phyloP scores from a whole-genome alignment of 169 alveolate genomes.

The Plasmodium malariae region DNA sequence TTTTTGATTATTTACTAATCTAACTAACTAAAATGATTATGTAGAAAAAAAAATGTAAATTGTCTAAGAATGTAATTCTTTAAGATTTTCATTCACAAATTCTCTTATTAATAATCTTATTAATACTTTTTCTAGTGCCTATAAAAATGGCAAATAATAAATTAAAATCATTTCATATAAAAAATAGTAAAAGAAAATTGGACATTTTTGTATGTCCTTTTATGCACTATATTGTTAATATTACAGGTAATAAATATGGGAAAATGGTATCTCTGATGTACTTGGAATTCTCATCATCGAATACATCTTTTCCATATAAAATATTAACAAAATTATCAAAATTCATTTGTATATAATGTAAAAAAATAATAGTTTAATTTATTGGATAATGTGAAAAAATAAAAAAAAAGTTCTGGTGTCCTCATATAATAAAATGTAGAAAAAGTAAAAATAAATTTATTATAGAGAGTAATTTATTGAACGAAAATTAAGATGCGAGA shows the following conservation, averaged over 20 bases:
- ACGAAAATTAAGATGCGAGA: constrained; percentile 2
- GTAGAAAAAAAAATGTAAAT: not conserved
- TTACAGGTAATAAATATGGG: constrained; percentile 71
- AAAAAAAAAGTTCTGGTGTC: not conserved
- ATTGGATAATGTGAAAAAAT: not conserved
- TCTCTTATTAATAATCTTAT: not conserved
- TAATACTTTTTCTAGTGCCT: constrained; percentile 72
- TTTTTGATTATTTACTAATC: constrained; percentile 58
- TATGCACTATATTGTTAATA: constrained; percentile 5
- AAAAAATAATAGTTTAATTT: constrained; percentile 20
- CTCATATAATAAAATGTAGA: constrained; percentile 3
- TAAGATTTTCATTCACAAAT: constrained; percentile 1
- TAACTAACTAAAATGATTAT: constrained; percentile 44
- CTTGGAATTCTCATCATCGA: constrained; percentile 66
- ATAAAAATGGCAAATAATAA: constrained; percentile 26
- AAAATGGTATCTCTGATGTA: constrained; percentile 47
- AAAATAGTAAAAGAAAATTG: constrained; percentile 6
- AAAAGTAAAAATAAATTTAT: constrained; percentile 1
- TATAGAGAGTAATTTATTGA: constrained; percentile 2
- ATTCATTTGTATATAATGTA: constrained; percentile 56
- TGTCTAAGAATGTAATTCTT: not conserved
- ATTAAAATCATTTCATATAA: constrained; percentile 17
- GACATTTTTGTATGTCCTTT: not conserved
- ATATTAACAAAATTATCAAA: constrained; percentile 72
- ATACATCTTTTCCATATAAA: constrained; percentile 69